Base-by-base conservation (phyloP, 345 rosid genomes). In the Aquilaria malaccensis region DNA sequence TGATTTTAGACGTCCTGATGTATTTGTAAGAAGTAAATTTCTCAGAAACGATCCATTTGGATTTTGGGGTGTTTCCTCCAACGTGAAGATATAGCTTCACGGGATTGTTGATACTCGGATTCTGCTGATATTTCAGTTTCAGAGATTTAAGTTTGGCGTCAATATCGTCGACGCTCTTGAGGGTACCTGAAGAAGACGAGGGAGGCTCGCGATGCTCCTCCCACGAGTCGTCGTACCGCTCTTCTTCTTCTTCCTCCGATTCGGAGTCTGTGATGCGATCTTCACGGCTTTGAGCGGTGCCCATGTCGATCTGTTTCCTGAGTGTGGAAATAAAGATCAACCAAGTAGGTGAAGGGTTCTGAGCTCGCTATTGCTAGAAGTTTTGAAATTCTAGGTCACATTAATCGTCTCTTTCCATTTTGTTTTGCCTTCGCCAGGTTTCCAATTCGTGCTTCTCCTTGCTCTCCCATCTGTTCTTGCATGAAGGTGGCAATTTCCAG, bases 1-100 rank as follows among this genome's bases (percentile, higher is more conserved):
- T 45, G 9, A 47, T 48, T 13, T 70, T 56, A 29, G 70, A 67
- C 6, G 77, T 62, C 50, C 79, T 82, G 1, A 81, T 69, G 62
- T 85, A 87, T 50, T 60, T 50, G 63, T 85, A 89, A 2, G 89
- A 71, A 2, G 89, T 70, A 11, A 79, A 43, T 58, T 85, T 89
- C 33, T 87, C 91, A 1, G 91, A 67, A 43, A 83, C 13, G 52
- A 84, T 52, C 97, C 98, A 89, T 72, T 85, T 93, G 55, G 98
- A 91, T 62, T 72, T 76, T 2, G 97, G 96, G 30, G 96, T 82
- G 77, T 77, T 83, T 22, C 97, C 98, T 13, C 94, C 94, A 32
- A 89, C 66, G 45, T 93, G 89, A 37, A 85, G 89, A 67, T 87
- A 85, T 15, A 89, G 93, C 83, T 87, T 89, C 5, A 89, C 97